Conservation (phyloP, 2,329 filamentous ascomycete species). For the Epichloe aotearoae region DNA sequence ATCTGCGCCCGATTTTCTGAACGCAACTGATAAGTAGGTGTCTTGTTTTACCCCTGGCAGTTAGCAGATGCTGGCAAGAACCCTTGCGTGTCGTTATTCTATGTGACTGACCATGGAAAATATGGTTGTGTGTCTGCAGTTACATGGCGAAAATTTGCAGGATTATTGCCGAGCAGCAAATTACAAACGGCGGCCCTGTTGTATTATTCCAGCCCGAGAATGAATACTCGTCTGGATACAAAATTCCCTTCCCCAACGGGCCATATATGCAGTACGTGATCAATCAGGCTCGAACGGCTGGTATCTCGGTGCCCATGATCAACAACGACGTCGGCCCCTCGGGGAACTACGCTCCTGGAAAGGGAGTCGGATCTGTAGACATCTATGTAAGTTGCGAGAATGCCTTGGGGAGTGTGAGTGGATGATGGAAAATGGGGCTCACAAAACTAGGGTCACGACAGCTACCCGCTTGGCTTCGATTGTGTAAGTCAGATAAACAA, state of each 20-base stretch:
- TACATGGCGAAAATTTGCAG: conserved; percentile 49
- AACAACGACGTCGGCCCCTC: conserved; percentile 54
- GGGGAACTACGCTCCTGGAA: conserved; percentile 52
- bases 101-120: neutral
- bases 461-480: conserved; percentile 31
- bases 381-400: conserved; percentile 33
- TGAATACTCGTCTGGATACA: conserved; percentile 49
- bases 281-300: conserved; percentile 52
- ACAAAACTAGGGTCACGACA: conserved; percentile 16
- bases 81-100: neutral
- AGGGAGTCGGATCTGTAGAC: conserved; percentile 38
- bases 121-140: conserved; percentile 15
- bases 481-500: conserved; percentile 16
- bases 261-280: conserved; percentile 60
- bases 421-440: neutral
- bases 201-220: conserved; percentile 75
- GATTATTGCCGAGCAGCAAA: conserved; percentile 61
- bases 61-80: neutral
- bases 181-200: conserved; percentile 70
- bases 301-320: conserved; percentile 62
- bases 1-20: conserved; percentile 44
- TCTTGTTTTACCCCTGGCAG: neutral
- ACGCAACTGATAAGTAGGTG: conserved; percentile 51
- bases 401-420: neutral
- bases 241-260: conserved; percentile 46